Base-by-base conservation (phyloP, 768 basidiomycete genomes). In the Tubosaeta brunneosetosa region DNA sequence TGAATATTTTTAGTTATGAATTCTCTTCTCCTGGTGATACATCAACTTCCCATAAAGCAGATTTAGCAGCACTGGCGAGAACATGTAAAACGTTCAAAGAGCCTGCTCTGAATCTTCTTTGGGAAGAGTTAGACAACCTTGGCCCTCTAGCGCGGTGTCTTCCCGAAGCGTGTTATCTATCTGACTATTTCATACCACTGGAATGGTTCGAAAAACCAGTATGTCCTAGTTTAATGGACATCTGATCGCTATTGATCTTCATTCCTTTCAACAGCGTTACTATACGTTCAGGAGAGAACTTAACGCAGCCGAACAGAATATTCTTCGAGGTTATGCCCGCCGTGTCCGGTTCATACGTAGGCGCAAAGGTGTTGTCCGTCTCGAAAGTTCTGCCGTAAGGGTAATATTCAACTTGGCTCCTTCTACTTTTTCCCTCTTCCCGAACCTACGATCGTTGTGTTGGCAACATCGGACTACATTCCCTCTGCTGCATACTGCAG, bases 21-120 rank as follows among this genome's bases (percentile, higher is more conserved):
- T 14, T 10, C 27, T 1, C 19, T 5, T 7, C 5, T 3, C 25
- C n/a, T n/a, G n/a, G n/a, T n/a, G n/a, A n/a, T n/a, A n/a, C n/a
- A n/a, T 22, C 22, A 22, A 22, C 22, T 22, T 22, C 22, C n/a
- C 11, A 16, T 9, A 43, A 43, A 10, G 11, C 31, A 1, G 27
- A 33, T 25, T 31, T 49, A 7, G 40, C 31, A 12, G 31, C 31
- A 7, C 44, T 51, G 9, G 37, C 50, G 3, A 46, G 44, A 10
- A 40, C 44, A 45, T 51, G 50, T 14, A 17, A 26, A 26, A 6
- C 27, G 22, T 51, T 51, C 34, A 51, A 44, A n/a, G 44, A 46
- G 16, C 44, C 22, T 7, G 36, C 44, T 3, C 19, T 46, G 19
- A 37, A 51, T 26, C 3, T 51, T 0, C 9, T 49, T 4, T 48